Evolutionary conservation across 441 rosid genomes (phyloP), one percentile per base, ranked within the genome.

Genomic region (Aquilaria agallochum): DNA sequence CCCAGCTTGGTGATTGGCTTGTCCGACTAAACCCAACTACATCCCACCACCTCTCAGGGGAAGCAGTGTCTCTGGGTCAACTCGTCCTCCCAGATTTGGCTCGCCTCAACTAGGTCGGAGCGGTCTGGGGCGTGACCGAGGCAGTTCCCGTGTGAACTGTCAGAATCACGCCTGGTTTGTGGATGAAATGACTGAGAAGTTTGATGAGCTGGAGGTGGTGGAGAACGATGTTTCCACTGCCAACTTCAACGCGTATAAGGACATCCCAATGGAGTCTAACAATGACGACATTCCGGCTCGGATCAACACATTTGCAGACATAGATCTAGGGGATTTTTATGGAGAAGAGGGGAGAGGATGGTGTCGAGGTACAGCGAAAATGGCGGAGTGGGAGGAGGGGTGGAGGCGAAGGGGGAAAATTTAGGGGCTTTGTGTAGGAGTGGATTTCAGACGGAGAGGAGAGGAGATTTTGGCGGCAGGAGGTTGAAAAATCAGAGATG

Each of bases 211-310:
- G 0, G 74, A 72, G 58, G 52, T 72, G 3, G 5, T 8, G 42
- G 42, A 36, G 42, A 8, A 36, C 5, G 42, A 36, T 8, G 42
- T 36, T 36, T 8, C 42, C 55, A 31, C 33, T 5, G 73, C 76
- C 52, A 80, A 83, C 75, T 75, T 83, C 36, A 79, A 73, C 4
- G 80, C 80, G 30, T 83, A 83, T 14, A 80, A 80, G 14, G 80
- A 78, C 33, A 72, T 76, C 1, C 80, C 88, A 0, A 83, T 80
- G 49, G 80, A 80, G 59, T 66, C 65, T 8, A 78, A 62, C 20
- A 85, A 85, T 1, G 42, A 50, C 3, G 62, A 83, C 15, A 33
- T 83, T 1, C 77, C 88, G 3, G 45, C 56, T 6, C 75, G 83
- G 9, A 80, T 62, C 44, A 13, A 36, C 15, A 54, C 64, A 0